Evolutionary conservation across 2,329 filamentous ascomycete genomes (phyloP), one percentile per base, ranked within the genome.

Genomic region (Aphanocladium album): DNA sequence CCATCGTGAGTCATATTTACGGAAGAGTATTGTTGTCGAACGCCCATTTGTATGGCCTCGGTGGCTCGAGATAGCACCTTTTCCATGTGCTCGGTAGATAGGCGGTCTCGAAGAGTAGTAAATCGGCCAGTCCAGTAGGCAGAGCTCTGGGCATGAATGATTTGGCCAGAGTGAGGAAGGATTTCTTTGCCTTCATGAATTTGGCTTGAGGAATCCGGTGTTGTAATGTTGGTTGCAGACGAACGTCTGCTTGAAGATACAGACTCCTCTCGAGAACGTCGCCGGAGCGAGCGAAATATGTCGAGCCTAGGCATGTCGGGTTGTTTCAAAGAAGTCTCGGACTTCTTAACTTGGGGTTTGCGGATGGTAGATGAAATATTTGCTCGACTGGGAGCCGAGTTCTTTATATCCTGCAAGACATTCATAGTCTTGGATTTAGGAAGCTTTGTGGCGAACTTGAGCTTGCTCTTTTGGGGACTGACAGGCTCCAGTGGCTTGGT

Each of bases 101-200:
- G 70, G 19, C 76, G 78, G 70, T 88, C 85, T 55, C 81, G 76
- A 0, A 87, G 71, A 2, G 82, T 73, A 55, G 79, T 73, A 67
- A 88, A 87, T 43, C 86, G 82, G 19, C 86, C 86, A 12, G 79
- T 75, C 86, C 86, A 89, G 70, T 86, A 88, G 2, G 76, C 70
- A 2, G 79, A 77, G 6, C 77, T 72, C 65, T 82, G 78, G 2
- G 80, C 76, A 0, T 68, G 72, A 55, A 69, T 68, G 16, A 85
- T 70, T 2, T 71, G 68, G 1, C 65, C 65, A 2, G 52, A 25
- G 5, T 17, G 11, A 2, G 50, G 35, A 17, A 12, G 3, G 23
- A 19, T 14, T 17, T 55, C 41, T 4, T 5, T 9, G 9, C n/a
- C 7, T 21, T 39, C 33, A 9, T 47, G 17, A 7, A 55, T 33